Evolutionary conservation across 2,329 filamentous ascomycete genomes (phyloP), one percentile per base, ranked within the genome.

Genomic region (Aspergillus pseudonomiae): DNA sequence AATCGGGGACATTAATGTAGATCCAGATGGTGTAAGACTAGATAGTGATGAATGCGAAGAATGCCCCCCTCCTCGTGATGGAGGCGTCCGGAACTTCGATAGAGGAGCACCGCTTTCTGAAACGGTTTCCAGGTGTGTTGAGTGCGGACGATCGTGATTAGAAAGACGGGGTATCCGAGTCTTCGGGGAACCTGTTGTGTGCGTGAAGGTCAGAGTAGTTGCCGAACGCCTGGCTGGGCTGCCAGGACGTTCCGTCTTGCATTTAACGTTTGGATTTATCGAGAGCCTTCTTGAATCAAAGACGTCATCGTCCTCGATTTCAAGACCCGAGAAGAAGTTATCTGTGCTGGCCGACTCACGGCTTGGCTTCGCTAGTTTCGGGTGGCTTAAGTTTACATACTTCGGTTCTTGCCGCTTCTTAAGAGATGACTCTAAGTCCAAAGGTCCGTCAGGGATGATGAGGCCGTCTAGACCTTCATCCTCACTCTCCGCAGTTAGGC

Each of bases 381-480:
- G 65, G 39, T 68, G 72, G 63, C 85, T 71, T 67, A 68, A 63
- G n/a, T 59, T 57, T 7, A 68, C 54, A 36, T 68, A 54, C 32
- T 83, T 80, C 24, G 78, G 76, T 57, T 82, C 86, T 72, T 91
- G 88, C 65, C 91, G 86, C 73, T 88, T 89, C 71, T 90, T 89
- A 48, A 98, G 82, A 59, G 93, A 89, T 67, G 93, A 89, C 46
- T 87, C 86, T 72, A 98, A 91, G 77, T 97, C 89, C 59, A 99
- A 83, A 24, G 92, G 92, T 1, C 93, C 94, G 60, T 86, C 85
- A 0, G 95, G 95, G 21, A 98, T 83, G 24, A 97, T 83, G 16
- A 99, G 84, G n/a, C 94, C 94, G 65, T 95, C 92, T 64, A 98
- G 86, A 7, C 91, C 91, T 77, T 98, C 94, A 69, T 97, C 94